These are phyloP conservation scores for Trichoderma aggressivum DNA, from an alignment of 2,329 filamentous ascomycete species.

Conservation along the genomic window DNA sequence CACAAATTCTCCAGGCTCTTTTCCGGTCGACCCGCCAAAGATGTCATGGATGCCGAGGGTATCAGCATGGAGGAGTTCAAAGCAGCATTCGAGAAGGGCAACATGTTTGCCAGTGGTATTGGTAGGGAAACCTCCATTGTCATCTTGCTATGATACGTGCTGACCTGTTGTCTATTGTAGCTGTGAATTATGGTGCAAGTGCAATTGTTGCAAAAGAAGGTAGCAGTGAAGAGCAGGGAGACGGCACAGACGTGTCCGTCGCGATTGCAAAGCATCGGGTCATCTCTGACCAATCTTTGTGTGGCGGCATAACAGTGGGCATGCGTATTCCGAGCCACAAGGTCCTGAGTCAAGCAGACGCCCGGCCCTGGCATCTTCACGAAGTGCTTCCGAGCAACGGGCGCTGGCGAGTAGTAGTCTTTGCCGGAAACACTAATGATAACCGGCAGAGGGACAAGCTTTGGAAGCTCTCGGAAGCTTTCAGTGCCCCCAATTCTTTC, in stretches of 20 bases:
- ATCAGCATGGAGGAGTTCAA: background rate
- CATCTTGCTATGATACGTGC: rapidly evolving
- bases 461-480: background rate
- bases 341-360: background rate
- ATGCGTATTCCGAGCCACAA: background rate
- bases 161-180: background rate
- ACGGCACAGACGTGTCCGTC: background rate
- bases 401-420: background rate
- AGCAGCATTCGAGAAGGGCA: background rate
- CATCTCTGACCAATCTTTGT: background rate
- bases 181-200: background rate
- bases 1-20: background rate
- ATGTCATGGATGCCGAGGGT: constrained; percentile 3
- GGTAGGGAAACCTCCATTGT: background rate
- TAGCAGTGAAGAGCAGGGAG: background rate
- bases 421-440: background rate
- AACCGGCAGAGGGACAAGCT: background rate
- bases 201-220: background rate
- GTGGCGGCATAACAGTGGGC: background rate
- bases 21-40: background rate
- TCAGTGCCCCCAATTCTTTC: background rate
- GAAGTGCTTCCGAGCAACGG: background rate
- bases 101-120: constrained; percentile 1
- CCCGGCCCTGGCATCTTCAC: background rate
- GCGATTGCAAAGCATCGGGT: background rate